Base-by-base conservation (phyloP, 345 rosid genomes). In the Erysimum cheiranthoides region DNA sequence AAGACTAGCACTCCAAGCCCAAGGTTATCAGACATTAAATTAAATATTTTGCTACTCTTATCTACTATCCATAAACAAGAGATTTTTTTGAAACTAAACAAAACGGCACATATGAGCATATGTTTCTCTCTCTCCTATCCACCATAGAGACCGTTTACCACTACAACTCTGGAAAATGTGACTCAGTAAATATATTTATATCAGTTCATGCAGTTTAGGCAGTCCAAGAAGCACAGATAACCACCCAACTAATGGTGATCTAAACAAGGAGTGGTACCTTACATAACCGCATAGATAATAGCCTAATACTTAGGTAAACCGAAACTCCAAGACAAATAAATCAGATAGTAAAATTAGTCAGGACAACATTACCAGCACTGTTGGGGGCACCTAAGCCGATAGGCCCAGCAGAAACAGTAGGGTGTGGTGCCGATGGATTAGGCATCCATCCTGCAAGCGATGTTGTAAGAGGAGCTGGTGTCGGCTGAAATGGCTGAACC, bases 401-500 rank as follows among this genome's bases (percentile, higher is more conserved):
- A 42, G 84, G 85, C 11, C 85, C 84, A 3, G 76, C 84, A 57
- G 88, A 78, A 61, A 62, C 79, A 40, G 81, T 36, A 53, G 76
- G 84, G 71, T 85, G 84, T 30, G 76, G 66, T 68, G 70, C 80
- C 39, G 87, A 80, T 75, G 87, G 84, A 66, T 78, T 82, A 65
- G 85, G 77, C 84, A 84, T 84, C 85, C 87, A 82, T 73, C 87
- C 87, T 36, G 85, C 85, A 65, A 78, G 84, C 60, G 87, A 80
- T 61, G 87, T 76, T 53, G 83, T 74, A 65, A 82, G 83, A 64
- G 82, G 67, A 65, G 85, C 84, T 53, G 80, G 87, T 71, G 79
- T 75, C 35, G 78, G 78, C 79, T 84, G 87, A 73, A 84, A 82
- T 40, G 82, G 87, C 85, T 84, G 85, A 68, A 62, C 36, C 36